Base-by-base conservation (phyloP, 1,139 yeast species). In the Taiozyma sp. region DNA sequence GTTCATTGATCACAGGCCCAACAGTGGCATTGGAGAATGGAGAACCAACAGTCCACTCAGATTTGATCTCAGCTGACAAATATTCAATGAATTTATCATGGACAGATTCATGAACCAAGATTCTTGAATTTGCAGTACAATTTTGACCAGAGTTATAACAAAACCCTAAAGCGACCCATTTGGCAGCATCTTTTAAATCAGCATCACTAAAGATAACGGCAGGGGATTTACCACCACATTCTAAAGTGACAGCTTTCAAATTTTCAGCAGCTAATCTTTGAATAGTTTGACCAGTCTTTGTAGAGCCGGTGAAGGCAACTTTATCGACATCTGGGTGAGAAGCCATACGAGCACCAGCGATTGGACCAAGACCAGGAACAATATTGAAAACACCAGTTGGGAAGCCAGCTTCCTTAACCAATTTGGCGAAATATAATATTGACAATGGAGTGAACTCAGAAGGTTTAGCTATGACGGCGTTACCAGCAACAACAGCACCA, bases 81-180 rank as follows among this genome's bases (percentile, higher is more conserved):
- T 70, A 71, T 13, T 65, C 67, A 43, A 83, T 60, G 52, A 83
- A 77, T 59, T 76, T 71, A 51, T 88, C 95, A 64, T 85, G 84
- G 42, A 88, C 70, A 2, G 73, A 68, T 48, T 79, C 82, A 58
- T 88, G 90, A 26, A 88, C 86, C 59, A 85, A 85, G 40, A 89
- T 76, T 56, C 97, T 77, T 52, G 93, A 89, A 55, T 90, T 89
- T 46, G 96, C 88, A 46, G 95, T 88, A 73, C 97, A 90, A 50
- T 89, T 85, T 69, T 90, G 97, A 43, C 97, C 97, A 58, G 87
- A 79, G 70, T 90, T 90, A 67, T 77, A 78, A 76, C 87, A 83
- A 35, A 90, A 90, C 67, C 77, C 79, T 76, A 88, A 81, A 72
- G 91, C 86, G 44, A 90, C 81, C 85, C 95, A 87, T 66, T 85